phyloP scores from a whole-genome alignment of 2,329 filamentous ascomycete species.

The Penicillium sp. region DNA sequence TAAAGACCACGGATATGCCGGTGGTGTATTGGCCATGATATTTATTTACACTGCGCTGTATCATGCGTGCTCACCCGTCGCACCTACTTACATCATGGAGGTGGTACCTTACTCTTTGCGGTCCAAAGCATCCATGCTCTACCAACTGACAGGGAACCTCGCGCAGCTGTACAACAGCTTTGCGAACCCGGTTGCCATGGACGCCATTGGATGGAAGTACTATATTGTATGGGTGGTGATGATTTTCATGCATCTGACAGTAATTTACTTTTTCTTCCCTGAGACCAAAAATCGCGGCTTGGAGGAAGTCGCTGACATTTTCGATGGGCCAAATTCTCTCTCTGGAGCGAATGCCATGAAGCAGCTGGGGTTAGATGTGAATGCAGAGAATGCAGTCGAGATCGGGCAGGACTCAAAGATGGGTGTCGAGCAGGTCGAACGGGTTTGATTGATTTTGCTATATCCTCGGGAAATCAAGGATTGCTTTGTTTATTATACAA shows the following conservation, averaged over 20 bases:
- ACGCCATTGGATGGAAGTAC: slow-evolving; percentile 37
- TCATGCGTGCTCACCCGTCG: slow-evolving; percentile 26
- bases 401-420: slow-evolving; percentile 3
- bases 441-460: not conserved
- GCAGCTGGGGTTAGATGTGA: slow-evolving; percentile 10
- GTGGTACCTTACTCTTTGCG: slow-evolving; percentile 53
- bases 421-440: slow-evolving; percentile 7
- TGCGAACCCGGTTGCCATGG: slow-evolving; percentile 34
- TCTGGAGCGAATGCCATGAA: slow-evolving; percentile 11
- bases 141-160: slow-evolving; percentile 35
- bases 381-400: slow-evolving; percentile 10
- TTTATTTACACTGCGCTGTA: slow-evolving; percentile 47
- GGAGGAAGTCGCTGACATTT: slow-evolving; percentile 18
- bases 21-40: slow-evolving; percentile 45
- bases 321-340: slow-evolving; percentile 5
- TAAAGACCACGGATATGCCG: slow-evolving; percentile 32
- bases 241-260: slow-evolving; percentile 28
- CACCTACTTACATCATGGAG: slow-evolving; percentile 44
- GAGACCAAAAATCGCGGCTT: slow-evolving; percentile 19
- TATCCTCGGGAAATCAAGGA: not conserved
- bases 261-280: slow-evolving; percentile 27
- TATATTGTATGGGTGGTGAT: slow-evolving; percentile 41
- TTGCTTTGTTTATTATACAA: not conserved
- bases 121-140: slow-evolving; percentile 47
- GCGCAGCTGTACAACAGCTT: slow-evolving; percentile 37